Evolutionary conservation across 1,284 basidiomycete species (phyloP), one percentile per base, ranked within the genome.

Genomic region (Phenoliferia sp.): DNA sequence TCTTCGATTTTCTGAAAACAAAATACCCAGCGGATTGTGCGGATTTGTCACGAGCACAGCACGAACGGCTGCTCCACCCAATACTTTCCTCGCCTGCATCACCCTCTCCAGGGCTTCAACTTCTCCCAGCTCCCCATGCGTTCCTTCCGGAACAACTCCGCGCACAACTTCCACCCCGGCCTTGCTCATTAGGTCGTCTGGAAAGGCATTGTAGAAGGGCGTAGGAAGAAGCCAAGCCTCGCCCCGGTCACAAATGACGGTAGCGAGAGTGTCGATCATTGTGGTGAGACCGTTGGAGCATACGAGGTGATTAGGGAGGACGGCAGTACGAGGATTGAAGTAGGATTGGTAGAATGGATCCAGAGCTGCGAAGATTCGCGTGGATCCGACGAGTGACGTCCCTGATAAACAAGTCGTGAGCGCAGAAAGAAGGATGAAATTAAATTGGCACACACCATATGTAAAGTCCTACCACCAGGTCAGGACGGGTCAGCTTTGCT

Each of bases 1-100:
- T 34, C 15, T 12, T 3, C 26, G 17, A 4, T 34, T 34, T 32
- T 34, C 16, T 33, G 6, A 2, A 2, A 34, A 32, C 6, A 4
- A 26, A 64, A 77, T 67, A 31, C 79, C 81, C 0, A 80, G 74
- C 0, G 80, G 81, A 69, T 82, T 82, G 66, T 81, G 79, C 2
- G 81, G 81, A 63, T 81, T 82, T 62, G 79, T 80, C 0, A 81
- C 68, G 61, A 82, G 78, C 12, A 75, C 59, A 0, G 71, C 68
- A 15, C 69, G 57, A 6, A 76, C 67, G n/a, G 56, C 19, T 6
- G 61, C 22, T 28, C 17, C 33, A 0, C 58, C 62, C 12, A 54
- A 26, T 26, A 26, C 28, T 50, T 61, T 26, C 9, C 69, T 58
- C 28, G 59, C 54, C n/a, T 59, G n/a, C 71, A 72, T 68, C 62